Conservation (phyloP, 495 filamentous ascomycete species). For the Penicillium chermesinum region DNA sequence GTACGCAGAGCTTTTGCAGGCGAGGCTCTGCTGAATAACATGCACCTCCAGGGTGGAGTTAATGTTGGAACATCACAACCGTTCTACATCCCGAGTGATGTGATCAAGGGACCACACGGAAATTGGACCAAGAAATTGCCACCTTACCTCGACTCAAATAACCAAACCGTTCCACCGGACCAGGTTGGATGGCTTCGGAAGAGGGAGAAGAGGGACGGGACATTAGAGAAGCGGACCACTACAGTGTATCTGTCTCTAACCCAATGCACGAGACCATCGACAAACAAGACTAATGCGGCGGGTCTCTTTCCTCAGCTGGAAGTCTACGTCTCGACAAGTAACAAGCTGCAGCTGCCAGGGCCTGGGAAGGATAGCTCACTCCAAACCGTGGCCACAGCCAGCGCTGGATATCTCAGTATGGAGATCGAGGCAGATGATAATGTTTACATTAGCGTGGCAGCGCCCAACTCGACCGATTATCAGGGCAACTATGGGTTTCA, state of each 20-base stretch:
- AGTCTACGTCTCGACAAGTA: conserved; percentile 67
- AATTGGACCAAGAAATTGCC: conserved; percentile 33
- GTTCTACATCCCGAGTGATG: conserved; percentile 48
- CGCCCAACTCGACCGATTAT: conserved; percentile 55
- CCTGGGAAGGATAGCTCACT: conserved; percentile 42
- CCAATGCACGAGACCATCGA: conserved; percentile 66
- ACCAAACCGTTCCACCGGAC: conserved; percentile 4
- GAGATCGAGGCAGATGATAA: conserved; percentile 43
- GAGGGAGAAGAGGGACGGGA: conserved; percentile 15
- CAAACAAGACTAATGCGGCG: conserved; percentile 30
- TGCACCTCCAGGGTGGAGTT: conserved; percentile 49
- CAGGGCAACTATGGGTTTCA: conserved; percentile 66
- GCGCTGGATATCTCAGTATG: conserved; percentile 52
- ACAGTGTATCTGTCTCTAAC: conserved; percentile 75
- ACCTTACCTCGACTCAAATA: conserved; percentile 18
- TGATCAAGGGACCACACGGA: conserved; percentile 33
- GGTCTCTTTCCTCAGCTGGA: conserved; percentile 61
- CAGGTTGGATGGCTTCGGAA: conserved; percentile 22
- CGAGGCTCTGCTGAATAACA: conserved; percentile 58
- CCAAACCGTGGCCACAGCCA: conserved; percentile 41
- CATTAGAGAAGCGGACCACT: conserved; percentile 29
- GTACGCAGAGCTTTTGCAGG: conserved; percentile 45
- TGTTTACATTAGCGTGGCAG: conserved; percentile 70
- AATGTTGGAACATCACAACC: conserved; percentile 51
- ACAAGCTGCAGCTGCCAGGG: conserved; percentile 62